Evolutionary conservation across 2,329 filamentous ascomycete species (phyloP).

Genomic region (Microcyclosporella mali): DNA sequence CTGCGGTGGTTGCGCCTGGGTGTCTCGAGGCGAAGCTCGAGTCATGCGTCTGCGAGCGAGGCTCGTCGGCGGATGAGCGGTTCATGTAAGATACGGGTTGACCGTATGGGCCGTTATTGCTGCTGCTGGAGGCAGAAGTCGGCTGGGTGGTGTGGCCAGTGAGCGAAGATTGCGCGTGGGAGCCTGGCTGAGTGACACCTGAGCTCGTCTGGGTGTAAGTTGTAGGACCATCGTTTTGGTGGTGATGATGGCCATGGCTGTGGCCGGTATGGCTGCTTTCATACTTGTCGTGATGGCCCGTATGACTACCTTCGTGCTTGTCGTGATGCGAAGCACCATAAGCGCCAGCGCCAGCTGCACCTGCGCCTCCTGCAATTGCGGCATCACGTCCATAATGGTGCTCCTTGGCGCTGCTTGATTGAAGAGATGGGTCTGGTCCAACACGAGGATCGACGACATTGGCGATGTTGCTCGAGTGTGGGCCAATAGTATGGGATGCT

Average conservation of each 20-base stretch:
- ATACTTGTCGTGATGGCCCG: neutral
- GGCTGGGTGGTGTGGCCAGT: too few species aligned
- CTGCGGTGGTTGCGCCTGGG: neutral
- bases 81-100: slow-evolving; percentile 5
- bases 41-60: neutral
- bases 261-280: too few species aligned
- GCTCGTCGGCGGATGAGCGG: slow-evolving; percentile 1
- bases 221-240: neutral
- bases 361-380: neutral
- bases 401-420: neutral
- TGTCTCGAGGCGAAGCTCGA: neutral
- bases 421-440: neutral
- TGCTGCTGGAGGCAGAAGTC: neutral
- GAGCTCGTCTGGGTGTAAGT: neutral
- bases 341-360: neutral
- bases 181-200: neutral
- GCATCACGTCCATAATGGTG: slow-evolving; percentile 4
- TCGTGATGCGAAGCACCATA: neutral
- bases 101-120: neutral
- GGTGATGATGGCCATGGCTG: too few species aligned
- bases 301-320: neutral
- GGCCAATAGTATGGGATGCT: neutral
- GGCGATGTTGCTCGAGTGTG: neutral
- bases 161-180: neutral
- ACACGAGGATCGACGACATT: slow-evolving; percentile 3